Evolutionary conservation across 805 yeast species (phyloP).

Genomic region (Candida easanensis): DNA sequence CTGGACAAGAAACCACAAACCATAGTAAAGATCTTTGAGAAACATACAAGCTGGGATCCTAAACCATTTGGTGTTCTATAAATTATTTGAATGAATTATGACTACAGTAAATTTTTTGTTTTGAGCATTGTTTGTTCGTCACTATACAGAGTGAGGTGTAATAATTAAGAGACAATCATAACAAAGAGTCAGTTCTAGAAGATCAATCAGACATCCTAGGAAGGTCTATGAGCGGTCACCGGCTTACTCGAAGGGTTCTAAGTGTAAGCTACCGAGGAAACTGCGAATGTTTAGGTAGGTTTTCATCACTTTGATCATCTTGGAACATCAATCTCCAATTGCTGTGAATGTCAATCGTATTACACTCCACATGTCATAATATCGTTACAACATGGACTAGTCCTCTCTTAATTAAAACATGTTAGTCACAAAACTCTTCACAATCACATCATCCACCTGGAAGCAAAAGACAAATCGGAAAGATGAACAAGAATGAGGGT

Average conservation of each 20-base stretch:
- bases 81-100: background rate
- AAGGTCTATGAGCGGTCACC: slow-evolving; percentile 86
- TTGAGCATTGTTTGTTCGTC: too few relatives aligned
- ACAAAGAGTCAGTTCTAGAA: slow-evolving; percentile 1
- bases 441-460: background rate
- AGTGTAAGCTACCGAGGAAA: slow-evolving; percentile 90
- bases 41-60: slow-evolving; percentile 42
- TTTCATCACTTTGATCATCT: slow-evolving; percentile 60
- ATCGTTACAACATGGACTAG: slow-evolving; percentile 11
- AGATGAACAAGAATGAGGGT: slow-evolving; percentile 28
- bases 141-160: background rate
- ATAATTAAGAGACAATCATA: background rate
- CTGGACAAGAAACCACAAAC: slow-evolving; percentile 6
- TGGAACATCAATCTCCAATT: background rate
- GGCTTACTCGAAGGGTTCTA: slow-evolving; percentile 78
- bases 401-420: slow-evolving; percentile 10
- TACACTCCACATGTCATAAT: background rate
- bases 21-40: slow-evolving; percentile 16
- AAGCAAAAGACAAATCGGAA: slow-evolving; percentile 1
- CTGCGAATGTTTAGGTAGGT: slow-evolving; percentile 84
- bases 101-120: too few relatives aligned
- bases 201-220: slow-evolving; percentile 86
- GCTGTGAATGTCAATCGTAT: background rate
- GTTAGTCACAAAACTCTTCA: background rate
- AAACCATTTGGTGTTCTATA: slow-evolving; percentile 51